These are phyloP conservation scores for Ogataea zsoltii DNA, from an alignment of 805 yeast genomes.

Conservation along the genomic window DNA sequence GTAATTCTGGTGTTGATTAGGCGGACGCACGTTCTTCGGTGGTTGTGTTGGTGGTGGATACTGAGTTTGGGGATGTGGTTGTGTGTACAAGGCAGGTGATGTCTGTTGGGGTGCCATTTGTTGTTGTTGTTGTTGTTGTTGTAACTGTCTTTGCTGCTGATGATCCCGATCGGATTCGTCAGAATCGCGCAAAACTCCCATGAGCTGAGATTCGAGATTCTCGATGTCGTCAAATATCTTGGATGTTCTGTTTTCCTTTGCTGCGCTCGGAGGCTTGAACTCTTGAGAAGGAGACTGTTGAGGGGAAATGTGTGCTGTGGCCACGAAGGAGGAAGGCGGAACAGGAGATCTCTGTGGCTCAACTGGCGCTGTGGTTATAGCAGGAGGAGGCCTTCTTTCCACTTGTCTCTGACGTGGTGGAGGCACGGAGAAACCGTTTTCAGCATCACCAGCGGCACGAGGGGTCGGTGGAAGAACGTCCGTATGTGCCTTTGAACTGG, in stretches of 20 bases:
- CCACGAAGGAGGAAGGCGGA: background rate
- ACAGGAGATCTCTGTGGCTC: too few species aligned
- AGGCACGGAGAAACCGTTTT: background rate
- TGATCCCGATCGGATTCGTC: background rate
- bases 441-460: background rate
- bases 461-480: conserved; percentile 1
- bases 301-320: too few species aligned
- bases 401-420: conserved; percentile 9
- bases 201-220: conserved; percentile 28
- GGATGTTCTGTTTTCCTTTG: conserved; percentile 23
- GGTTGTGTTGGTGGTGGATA: conserved; percentile 15
- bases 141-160: background rate
- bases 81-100: conserved; percentile 5
- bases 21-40: conserved; percentile 6
- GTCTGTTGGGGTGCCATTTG: conserved; percentile 7
- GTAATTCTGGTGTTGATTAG: conserved; percentile 7
- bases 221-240: conserved; percentile 30
- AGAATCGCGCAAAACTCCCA: conserved; percentile 22
- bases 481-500: background rate
- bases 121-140: conserved; percentile 2
- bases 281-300: background rate
- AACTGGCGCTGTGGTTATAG: background rate
- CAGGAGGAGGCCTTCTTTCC: conserved; percentile 15
- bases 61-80: conserved; percentile 9
- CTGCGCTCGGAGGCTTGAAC: background rate